Base-by-base conservation (phyloP, 2,329 filamentous ascomycete species). In the Trematosphaeria pertusa region DNA sequence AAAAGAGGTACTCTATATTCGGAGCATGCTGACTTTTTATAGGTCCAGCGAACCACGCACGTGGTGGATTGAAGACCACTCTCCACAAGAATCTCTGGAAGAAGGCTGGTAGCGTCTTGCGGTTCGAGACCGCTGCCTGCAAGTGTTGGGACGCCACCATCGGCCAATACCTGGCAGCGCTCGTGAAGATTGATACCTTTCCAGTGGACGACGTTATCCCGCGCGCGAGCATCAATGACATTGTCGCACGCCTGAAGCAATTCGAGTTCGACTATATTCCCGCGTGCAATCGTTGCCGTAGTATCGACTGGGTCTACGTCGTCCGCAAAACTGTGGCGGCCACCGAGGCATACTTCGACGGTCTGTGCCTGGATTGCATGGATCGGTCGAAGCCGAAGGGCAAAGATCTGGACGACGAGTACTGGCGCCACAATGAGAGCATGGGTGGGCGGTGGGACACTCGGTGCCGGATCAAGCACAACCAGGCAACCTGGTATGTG, bases 281-380 rank as follows among this genome's bases (percentile, higher is more conserved):
- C 5, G 30, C 34, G 5, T 62, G 59, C 30, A 33, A 17, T 4
- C 28, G 40, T 5, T 62, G 55, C 36, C 39, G 38, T 14, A 34
- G 19, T 21, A 44, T 51, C 8, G 48, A 57, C 20, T 61, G 46
- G 17, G 30, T 37, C 15, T 55, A 44, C 24, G 37, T 31, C 4
- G 15, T 31, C 5, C 20, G 21, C 2, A 37, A 53, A 32, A 22
- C 19, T 12, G n/a, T 33, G 8, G 19, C 18, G 10, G 33, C 14
- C 5, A 46, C 37, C 14, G 14, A 9, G 28, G n/a, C 18, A 5
- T 52, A 56, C 33, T 68, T 68, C 28, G 52, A 65, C 22, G 64
- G 64, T 6, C 38, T 68, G 3, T 68, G 64, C 31, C 35, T 68
- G 11, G 62, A 65, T 30, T 68, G 63, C 36, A 65, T 64, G 58